Evolutionary conservation across 352 stramenopile genomes (phyloP).

Genomic region (Phytophthora hibernalis): DNA sequence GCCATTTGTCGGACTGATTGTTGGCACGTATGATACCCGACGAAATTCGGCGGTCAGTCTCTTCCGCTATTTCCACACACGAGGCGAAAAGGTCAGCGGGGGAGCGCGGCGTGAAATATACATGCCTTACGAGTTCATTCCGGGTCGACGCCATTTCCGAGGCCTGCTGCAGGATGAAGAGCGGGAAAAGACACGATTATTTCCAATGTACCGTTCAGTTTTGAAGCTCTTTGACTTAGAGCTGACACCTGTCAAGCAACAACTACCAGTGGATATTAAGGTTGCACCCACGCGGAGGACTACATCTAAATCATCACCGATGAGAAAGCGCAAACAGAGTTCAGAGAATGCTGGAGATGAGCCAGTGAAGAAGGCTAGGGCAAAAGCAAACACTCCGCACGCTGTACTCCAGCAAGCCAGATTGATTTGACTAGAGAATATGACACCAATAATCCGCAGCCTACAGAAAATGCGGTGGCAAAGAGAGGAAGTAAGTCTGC

Average conservation of each 20-base stretch:
- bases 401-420: conserved; percentile 18
- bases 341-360: conserved; percentile 30
- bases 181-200: conserved; percentile 29
- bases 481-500: background rate
- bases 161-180: conserved; percentile 58
- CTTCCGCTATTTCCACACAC: conserved; percentile 88
- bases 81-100: conserved; percentile 72
- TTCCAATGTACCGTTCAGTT: conserved; percentile 57
- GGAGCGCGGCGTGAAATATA: conserved; percentile 53
- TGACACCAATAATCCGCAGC: conserved; percentile 3
- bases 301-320: conserved; percentile 13
- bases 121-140: conserved; percentile 80
- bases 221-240: conserved; percentile 38
- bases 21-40: conserved; percentile 93
- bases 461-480: background rate
- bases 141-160: conserved; percentile 55
- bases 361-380: conserved; percentile 40
- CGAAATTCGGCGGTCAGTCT: conserved; percentile 75
- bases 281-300: background rate
- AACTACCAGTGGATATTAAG: conserved; percentile 15
- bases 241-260: conserved; percentile 4
- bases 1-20: conserved; percentile 95
- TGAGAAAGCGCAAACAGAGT: conserved; percentile 52
- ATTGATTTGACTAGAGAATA: conserved; percentile 42
- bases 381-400: conserved; percentile 22